Base-by-base conservation (phyloP, 192 early-diverging fungal species). In the Coemansia sp. region DNA sequence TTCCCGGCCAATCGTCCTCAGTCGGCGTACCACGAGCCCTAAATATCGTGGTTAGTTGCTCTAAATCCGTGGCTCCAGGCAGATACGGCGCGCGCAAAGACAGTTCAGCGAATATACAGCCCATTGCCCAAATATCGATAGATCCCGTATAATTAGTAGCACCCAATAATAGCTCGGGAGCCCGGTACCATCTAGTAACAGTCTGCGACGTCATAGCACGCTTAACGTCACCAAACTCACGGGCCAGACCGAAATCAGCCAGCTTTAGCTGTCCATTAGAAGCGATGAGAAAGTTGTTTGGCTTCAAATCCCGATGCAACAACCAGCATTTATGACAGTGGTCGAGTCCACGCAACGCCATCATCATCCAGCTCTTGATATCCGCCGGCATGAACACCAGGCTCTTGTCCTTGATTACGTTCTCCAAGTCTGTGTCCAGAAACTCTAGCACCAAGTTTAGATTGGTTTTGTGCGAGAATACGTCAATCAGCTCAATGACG, bases 91-190 rank as follows among this genome's bases (percentile, higher is more conserved):
- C 88, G 26, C 98, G 87, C 66, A 97, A 75, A 86, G 97, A 88
- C 14, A 99, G 89, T 67, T 99, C 98, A 8, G 96, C 98, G 91
- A 99, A 99, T 39, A 99, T 96, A 69, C 98, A 98, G 19, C 96
- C 98, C 26, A 94, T 89, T 0, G 96, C 88, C 98, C 98, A 99
- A 14, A 99, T 96, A 69, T 99, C 98, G 11, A 98, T 90, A 0
- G 89, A 90, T 9, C 88, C 91, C 1, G 92, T 90, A 68, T 98
- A 99, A 59, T 93, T 87, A 57, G 88, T 88, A 4, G 96, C 92
- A 4, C 94, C 94, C 67, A 98, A 88, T 19, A 99, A 73, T 4
- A 99, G 87, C 73, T 99, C 98, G 3, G 98, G 98, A 5, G 95
- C 87, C 30, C 98, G 90, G 77, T 99, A 99, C 96, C 96, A 99